phyloP scores from a whole-genome alignment of 2,329 filamentous ascomycete species.

The Botrytis sinoallii region DNA sequence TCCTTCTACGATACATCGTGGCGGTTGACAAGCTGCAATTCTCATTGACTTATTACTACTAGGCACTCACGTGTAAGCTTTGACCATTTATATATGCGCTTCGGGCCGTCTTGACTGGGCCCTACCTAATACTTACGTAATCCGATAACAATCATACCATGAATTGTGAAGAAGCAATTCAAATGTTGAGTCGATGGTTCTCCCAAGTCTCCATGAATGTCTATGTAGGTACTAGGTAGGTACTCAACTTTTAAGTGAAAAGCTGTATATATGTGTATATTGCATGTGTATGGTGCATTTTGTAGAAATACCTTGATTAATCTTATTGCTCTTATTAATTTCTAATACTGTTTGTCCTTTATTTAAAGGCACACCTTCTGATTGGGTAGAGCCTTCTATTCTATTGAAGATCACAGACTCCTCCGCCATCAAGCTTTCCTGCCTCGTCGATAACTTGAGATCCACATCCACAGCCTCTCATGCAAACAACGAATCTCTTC shows the following conservation, averaged over 20 bases:
- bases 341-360: background rate
- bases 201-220: background rate
- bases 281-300: background rate
- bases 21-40: background rate
- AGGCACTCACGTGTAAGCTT: background rate
- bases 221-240: too few relatives aligned
- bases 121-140: background rate
- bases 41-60: background rate
- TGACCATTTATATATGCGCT: background rate
- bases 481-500: slow-evolving; percentile 11
- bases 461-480: slow-evolving; percentile 12
- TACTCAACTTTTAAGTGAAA: background rate
- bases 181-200: background rate
- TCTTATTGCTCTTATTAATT: background rate
- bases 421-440: slow-evolving; percentile 18
- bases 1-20: background rate
- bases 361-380: background rate
- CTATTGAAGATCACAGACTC: background rate
- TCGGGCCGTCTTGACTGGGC: slow-evolving; percentile 4
- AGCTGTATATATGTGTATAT: background rate
- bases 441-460: slow-evolving; percentile 2
- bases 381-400: background rate
- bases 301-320: background rate
- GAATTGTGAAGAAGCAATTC: background rate
- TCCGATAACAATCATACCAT: background rate